These are phyloP conservation scores for Solanum megistacrolobum DNA, from an alignment of 257 asterid species.

Conservation along the genomic window DNA sequence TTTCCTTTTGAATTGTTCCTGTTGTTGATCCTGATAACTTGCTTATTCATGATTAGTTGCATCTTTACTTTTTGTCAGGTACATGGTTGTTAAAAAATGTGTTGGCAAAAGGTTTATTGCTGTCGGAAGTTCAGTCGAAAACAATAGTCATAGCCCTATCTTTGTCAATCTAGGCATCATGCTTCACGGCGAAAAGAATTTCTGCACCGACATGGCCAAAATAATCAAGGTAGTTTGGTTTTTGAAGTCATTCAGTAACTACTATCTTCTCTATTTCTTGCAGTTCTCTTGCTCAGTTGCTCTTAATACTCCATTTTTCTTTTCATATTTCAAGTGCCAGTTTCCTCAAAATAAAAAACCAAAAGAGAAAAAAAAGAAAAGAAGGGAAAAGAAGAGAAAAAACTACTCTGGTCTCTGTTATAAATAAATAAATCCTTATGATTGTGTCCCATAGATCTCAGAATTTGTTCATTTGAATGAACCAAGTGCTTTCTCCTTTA, in stretches of 20 bases:
- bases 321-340: background rate
- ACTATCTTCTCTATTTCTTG: background rate
- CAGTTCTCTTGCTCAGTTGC: background rate
- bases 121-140: slow-evolving; percentile 23
- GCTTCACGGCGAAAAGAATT: slow-evolving; percentile 62
- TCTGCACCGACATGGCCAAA: slow-evolving; percentile 40
- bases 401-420: background rate
- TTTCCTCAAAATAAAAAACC: background rate
- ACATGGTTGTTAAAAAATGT: slow-evolving; percentile 39
- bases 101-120: slow-evolving; percentile 20
- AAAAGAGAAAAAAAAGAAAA: background rate
- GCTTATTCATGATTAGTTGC: background rate
- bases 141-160: slow-evolving; percentile 24
- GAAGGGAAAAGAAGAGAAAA: background rate
- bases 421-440: background rate
- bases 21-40: background rate
- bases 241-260: background rate
- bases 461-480: background rate
- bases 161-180: slow-evolving; percentile 53
- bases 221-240: slow-evolving; percentile 44
- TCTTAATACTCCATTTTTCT: background rate
- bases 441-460: background rate
- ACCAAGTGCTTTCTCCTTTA: background rate
- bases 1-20: background rate
- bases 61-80: slow-evolving; percentile 30